Percentiles rank a stretch among this genome's conserved stretches.
Evolutionary conservation across 1,284 basidiomycete genomes (phyloP).

Genomic region (Fomes fomentarius): DNA sequence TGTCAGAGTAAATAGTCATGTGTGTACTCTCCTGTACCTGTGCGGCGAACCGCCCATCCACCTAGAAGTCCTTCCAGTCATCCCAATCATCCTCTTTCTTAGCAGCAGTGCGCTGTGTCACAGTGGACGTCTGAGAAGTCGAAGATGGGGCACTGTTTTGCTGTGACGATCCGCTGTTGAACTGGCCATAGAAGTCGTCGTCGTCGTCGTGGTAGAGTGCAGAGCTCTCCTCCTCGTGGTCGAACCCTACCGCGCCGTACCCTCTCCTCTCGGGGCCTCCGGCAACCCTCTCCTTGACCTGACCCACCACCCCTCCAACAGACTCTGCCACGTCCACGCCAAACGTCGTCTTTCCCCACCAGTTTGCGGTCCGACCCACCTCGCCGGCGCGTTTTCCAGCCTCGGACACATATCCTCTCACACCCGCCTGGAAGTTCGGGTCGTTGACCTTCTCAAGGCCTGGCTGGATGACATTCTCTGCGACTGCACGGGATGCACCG

Average conservation of each 20-base stretch:
- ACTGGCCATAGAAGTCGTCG: conserved; percentile 60
- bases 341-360: conserved; percentile 72
- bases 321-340: conserved; percentile 81
- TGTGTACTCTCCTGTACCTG: conserved; percentile 5
- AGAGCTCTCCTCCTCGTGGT: conserved; percentile 53
- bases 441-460: conserved; percentile 76
- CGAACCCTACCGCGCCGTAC: conserved; percentile 52
- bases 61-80: conserved; percentile 77
- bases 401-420: conserved; percentile 70
- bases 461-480: conserved; percentile 83
- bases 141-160: conserved; percentile 16
- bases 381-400: conserved; percentile 65
- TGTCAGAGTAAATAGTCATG: conserved; percentile 12
- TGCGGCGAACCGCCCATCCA: conserved; percentile 2
- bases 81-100: conserved; percentile 65
- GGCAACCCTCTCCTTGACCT: conserved; percentile 52
- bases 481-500: conserved; percentile 74
- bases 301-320: conserved; percentile 61
- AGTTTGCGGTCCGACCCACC: conserved; percentile 64
- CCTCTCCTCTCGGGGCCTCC: conserved; percentile 50
- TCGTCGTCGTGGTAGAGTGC: conserved; percentile 53
- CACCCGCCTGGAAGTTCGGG: conserved; percentile 72
- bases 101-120: conserved; percentile 27
- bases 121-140: conserved; percentile 25
- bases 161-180: conserved; percentile 35